Base-by-base conservation (phyloP, 306 rosid genomes). In the Abrus pulchellus region DNA sequence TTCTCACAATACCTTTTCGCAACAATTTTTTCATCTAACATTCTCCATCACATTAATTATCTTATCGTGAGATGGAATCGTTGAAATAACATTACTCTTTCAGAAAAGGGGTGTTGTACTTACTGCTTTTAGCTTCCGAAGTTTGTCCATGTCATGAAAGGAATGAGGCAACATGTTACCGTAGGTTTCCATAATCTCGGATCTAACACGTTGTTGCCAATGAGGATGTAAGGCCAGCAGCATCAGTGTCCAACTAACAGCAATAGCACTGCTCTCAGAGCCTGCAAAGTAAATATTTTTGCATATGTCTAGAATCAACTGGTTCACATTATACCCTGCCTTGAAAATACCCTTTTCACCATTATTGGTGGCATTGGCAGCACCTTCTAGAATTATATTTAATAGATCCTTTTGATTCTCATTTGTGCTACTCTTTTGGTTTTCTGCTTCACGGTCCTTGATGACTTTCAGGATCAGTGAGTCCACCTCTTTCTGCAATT, bases 271-370 rank as follows among this genome's bases (percentile, higher is more conserved):
- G 45, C 55, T 68, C 65, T 82, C 86, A 30, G 78, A 59, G 2
- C 86, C 89, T 1, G 89, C 89, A 38, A 86, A 86, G 80, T 82
- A 83, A 1, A 86, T 75, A 10, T 63, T 86, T 36, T 83, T 83
- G 82, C 89, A 83, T 0, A 75, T 76, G 53, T 83, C 89, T 13
- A 86, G 30, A 12, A 83, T 75, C 20, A 79, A 4, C 1, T 33
- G 47, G 1, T 71, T 62, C 79, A 7, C 36, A 32, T 71, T 9
- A 3, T 52, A 20, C 28, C n/a, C 8, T 0, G 6, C 2, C 4
- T 32, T 49, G 6, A 59, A 72, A 14, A 40, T 7, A 34, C 71
- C 63, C 30, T 48, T 47, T 36, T 29, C 44, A 49, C 34, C n/a
- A 9, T n/a, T 8, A 12, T 40, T 77, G 13, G 76, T 27, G n/a